These are phyloP conservation scores for Solanum aculeatissimum DNA, from an alignment of 305 asterid genomes.

Conservation along the genomic window DNA sequence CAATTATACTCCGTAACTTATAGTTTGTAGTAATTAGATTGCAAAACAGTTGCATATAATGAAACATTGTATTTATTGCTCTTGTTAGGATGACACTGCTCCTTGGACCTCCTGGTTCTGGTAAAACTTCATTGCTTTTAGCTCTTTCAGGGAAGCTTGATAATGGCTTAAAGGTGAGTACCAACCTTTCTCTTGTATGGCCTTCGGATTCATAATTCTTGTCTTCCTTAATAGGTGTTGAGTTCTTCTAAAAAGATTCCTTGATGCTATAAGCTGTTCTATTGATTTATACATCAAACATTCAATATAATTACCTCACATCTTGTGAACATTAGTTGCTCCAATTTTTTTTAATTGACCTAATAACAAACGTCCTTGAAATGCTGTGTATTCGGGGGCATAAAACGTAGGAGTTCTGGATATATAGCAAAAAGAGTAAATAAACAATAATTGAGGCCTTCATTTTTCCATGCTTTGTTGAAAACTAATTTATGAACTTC, in stretches of 20 bases:
- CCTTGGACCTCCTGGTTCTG: conserved; percentile 88
- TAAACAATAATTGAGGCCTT: neutral
- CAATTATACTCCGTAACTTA: neutral
- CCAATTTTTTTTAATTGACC: neutral
- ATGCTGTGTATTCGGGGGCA: neutral
- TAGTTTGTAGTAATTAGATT: neutral
- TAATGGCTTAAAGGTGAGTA: conserved; percentile 46
- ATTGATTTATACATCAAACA: neutral
- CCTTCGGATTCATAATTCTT: neutral
- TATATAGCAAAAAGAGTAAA: neutral
- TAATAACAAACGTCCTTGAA: neutral
- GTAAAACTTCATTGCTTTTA: conserved; percentile 62
- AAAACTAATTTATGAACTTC: neutral
- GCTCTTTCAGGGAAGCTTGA: conserved; percentile 83
- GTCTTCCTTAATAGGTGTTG: neutral
- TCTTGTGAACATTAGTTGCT: neutral
- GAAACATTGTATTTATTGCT: neutral
- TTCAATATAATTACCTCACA: neutral
- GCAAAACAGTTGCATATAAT: neutral
- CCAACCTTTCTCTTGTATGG: neutral
- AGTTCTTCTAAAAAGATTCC: neutral
- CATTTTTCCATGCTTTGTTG: neutral
- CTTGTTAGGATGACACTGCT: conserved; percentile 69
- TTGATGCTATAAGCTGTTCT: neutral
- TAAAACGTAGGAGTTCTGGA: neutral